Evolutionary conservation across 2,329 filamentous ascomycete species (phyloP), one percentile per base, ranked within the genome.

Genomic region (Whalleya microplaca): DNA sequence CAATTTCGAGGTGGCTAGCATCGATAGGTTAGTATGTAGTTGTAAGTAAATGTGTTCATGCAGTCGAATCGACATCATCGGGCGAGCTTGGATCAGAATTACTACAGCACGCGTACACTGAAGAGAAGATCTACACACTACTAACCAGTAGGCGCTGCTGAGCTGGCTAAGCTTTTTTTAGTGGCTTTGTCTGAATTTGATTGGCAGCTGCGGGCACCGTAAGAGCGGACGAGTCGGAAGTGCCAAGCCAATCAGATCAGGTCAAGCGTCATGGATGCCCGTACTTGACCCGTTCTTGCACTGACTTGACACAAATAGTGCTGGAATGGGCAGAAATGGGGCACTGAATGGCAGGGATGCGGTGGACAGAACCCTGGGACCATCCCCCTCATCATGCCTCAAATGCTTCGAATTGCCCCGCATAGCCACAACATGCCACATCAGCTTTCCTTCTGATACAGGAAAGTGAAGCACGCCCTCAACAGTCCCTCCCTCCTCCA

Each of bases 341-440:
- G 27, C 27, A 5, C 27, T 29, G 27, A 29, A 29, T 37, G 32
- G 32, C 32, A 37, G 32, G 32, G 32, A 37, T 37, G 3, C 6
- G 10, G 6, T 37, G 32, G 32, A 37, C 5, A 12, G 32, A 37
- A 37, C 32, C 32, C 32, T 37, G 32, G 14, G 8, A 12, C 3
- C 32, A 37, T 37, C 32, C 32, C 42, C 48, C 48, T 50, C 48
- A 53, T 48, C 48, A 40, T 47, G 18, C 27, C 45, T 58, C 41
- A 46, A 23, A 53, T 40, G 48, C 41, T 45, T 9, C 37, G 18
- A 37, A 41, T 45, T 21, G 10, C 48, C 44, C 41, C 23, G 54
- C 60, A 62, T 60, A 62, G 60, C 60, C 59, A 60, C 59, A 21
- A 7, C 42, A 21, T 53, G 54, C 56, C 57, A 55, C 60, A 56